Percentiles rank a stretch among this genome's conserved stretches.
Evolutionary conservation across 257 asterid genomes (phyloP).

Genomic region (Cordia subcordata): DNA sequence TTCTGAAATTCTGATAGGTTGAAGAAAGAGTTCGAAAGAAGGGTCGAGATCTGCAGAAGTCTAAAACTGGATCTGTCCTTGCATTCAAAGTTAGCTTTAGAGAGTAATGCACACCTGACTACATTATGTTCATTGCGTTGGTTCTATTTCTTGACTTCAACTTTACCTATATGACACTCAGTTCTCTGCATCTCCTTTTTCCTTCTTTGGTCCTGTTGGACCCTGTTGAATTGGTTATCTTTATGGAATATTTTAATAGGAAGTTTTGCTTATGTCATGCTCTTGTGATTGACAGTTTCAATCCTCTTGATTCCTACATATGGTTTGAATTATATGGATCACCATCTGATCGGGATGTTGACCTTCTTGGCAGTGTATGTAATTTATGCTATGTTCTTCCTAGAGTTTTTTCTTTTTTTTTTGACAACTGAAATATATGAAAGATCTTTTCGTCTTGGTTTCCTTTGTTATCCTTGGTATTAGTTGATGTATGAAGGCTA

Average conservation of each 20-base stretch:
- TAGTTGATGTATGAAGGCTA: not conserved
- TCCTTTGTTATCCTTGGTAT: not conserved
- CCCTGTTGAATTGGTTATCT: not conserved
- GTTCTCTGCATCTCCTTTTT: no score
- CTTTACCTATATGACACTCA: no score
- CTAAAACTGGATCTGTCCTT: conserved; percentile 89
- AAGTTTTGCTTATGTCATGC: conserved; percentile 6
- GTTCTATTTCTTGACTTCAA: not conserved
- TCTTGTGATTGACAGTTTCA: conserved; percentile 54
- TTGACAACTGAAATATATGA: not conserved
- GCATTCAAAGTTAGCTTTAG: conserved; percentile 99
- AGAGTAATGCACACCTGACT: conserved; percentile 51
- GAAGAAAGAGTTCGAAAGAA: conserved; percentile 89
- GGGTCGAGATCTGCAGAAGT: conserved; percentile 68
- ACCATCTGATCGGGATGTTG: conserved; percentile 92
- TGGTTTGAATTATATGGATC: conserved; percentile 93
- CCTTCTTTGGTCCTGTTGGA: not conserved
- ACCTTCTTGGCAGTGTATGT: conserved; percentile 89
- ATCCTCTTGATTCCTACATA: conserved; percentile 88
- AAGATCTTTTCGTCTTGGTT: not conserved
- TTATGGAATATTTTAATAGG: not conserved
- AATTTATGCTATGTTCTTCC: conserved; percentile 14
- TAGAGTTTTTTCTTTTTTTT: conserved; percentile 4
- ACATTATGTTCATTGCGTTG: conserved; percentile 5
- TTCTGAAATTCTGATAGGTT: conserved; percentile 43